Evolutionary conservation across 331 rosid species (phyloP).

Genomic region (Quercus tomentella): DNA sequence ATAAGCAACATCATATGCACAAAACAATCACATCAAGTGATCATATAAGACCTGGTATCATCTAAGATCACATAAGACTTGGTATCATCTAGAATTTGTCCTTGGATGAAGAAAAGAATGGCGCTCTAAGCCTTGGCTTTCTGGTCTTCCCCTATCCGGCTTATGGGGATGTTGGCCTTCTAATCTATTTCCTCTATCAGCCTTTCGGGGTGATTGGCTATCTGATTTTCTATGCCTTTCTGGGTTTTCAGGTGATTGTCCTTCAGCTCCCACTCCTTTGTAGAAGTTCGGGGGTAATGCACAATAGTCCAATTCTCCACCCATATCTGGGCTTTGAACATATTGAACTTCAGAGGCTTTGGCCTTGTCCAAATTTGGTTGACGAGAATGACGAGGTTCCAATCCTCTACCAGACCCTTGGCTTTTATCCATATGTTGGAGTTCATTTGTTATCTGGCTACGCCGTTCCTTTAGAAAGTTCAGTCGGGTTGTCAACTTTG

Average conservation of each 20-base stretch:
- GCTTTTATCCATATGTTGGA: constrained; percentile 46
- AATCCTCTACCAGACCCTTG: constrained; percentile 39
- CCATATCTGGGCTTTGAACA: constrained; percentile 14
- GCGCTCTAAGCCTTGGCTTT: constrained; percentile 33
- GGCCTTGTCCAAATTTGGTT: constrained; percentile 20
- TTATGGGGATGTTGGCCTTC: constrained; percentile 25
- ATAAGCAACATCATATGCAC: constrained; percentile 19
- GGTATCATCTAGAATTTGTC: constrained; percentile 29
- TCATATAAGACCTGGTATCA: constrained; percentile 15
- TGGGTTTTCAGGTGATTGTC: constrained; percentile 30
- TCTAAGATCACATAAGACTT: constrained; percentile 20
- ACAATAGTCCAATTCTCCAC: constrained; percentile 18
- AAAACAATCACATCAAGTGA: constrained; percentile 9
- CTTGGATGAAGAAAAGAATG: constrained; percentile 16
- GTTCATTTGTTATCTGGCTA: constrained; percentile 53
- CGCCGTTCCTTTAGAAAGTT: constrained; percentile 88
- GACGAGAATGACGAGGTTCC: constrained; percentile 27
- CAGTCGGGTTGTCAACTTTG: constrained; percentile 73
- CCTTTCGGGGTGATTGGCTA: constrained; percentile 40
- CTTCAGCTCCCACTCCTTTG: constrained; percentile 30
- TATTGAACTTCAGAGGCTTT: constrained; percentile 28
- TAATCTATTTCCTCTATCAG: constrained; percentile 35
- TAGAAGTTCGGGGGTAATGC: constrained; percentile 21
- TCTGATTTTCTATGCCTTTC: constrained; percentile 53
- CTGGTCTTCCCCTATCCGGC: constrained; percentile 68